Percentiles rank a stretch among this genome's conserved stretches.
Evolutionary conservation across 805 yeast species (phyloP).

Genomic region (Dipodascopsis uninucleata): DNA sequence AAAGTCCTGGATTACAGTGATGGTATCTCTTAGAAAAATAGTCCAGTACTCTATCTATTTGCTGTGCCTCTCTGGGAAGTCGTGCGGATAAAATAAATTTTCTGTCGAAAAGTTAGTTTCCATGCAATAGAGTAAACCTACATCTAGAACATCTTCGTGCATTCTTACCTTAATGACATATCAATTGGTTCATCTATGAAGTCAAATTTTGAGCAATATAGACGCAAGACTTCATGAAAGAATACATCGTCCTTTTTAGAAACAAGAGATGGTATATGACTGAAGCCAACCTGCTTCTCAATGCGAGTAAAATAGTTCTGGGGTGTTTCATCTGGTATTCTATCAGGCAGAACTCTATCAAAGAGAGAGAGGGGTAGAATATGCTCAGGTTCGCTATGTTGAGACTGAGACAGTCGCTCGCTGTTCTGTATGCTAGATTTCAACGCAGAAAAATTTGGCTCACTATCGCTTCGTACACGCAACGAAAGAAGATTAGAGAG

Average conservation of each 20-base stretch:
- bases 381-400: conserved; percentile 1
- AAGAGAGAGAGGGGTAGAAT: conserved; percentile 12
- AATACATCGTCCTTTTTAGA: conserved; percentile 35
- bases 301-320: conserved; percentile 37
- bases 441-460: conserved; percentile 19
- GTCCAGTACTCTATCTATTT: conserved; percentile 64
- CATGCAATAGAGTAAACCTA: too few relatives aligned
- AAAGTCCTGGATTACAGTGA: conserved; percentile 42
- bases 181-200: conserved; percentile 60
- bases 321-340: conserved; percentile 35
- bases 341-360: conserved; percentile 21
- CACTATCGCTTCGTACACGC: conserved; percentile 21
- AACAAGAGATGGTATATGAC: conserved; percentile 34
- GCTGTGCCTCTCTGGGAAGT: conserved; percentile 70
- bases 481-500: conserved; percentile 16
- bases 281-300: conserved; percentile 19
- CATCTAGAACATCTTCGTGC: too few relatives aligned
- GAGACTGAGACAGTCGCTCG: conserved; percentile 4
- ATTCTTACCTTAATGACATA: conserved; percentile 55
- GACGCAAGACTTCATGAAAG: conserved; percentile 33
- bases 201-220: conserved; percentile 42
- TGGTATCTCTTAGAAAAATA: conserved; percentile 54
- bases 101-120: conserved; percentile 34
- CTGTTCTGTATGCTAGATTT: not conserved
- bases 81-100: conserved; percentile 55